Evolutionary conservation across 2,329 filamentous ascomycete species (phyloP), one percentile per base, ranked within the genome.

Genomic region (Tetracladium maxilliforme): DNA sequence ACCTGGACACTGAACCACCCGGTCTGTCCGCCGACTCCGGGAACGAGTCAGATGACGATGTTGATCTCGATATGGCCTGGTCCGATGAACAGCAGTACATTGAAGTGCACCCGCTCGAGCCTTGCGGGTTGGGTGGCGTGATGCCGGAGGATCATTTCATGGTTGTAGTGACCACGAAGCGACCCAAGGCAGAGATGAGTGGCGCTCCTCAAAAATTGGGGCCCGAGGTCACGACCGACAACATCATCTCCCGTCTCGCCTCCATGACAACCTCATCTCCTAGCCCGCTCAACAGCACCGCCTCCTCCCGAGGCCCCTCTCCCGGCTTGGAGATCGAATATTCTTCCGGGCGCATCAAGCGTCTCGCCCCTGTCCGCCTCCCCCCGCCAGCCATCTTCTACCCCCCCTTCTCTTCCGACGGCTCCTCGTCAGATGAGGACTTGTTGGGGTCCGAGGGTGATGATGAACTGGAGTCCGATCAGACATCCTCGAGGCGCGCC

Each of bases 91-190:
- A 4, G 54, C 21, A 17, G 19, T 36, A 30, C 25, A 26, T 5
- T 19, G 23, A 5, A 27, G 30, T 9, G 25, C 30, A 9, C 22
- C 25, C 13, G 28, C 33, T 77, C 4, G 63, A 70, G 30, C 62
- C 65, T 0, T 70, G 59, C 22, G 71, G 71, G 2, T 41, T 76
- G 0, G 68, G 64, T 6, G 67, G 67, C 10, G 60, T 71, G 1
- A 47, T 58, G 14, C 70, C 70, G 0, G 68, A 73, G n/a, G 71
- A 76, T 33, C 70, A 75, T 33, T 75, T 76, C 30, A 52, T 61
- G 20, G 49, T 74, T 1, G 50, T 61, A 3, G 67, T 73, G 10
- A 10, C 11, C 10, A 10, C 21, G 4, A 18, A 19, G 7, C n/a
- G n/a, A n/a, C n/a, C n/a, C n/a, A n/a, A n/a, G n/a, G n/a, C n/a